phyloP scores from a whole-genome alignment of 768 basidiomycete genomes.

The Mycena capillaripes region DNA sequence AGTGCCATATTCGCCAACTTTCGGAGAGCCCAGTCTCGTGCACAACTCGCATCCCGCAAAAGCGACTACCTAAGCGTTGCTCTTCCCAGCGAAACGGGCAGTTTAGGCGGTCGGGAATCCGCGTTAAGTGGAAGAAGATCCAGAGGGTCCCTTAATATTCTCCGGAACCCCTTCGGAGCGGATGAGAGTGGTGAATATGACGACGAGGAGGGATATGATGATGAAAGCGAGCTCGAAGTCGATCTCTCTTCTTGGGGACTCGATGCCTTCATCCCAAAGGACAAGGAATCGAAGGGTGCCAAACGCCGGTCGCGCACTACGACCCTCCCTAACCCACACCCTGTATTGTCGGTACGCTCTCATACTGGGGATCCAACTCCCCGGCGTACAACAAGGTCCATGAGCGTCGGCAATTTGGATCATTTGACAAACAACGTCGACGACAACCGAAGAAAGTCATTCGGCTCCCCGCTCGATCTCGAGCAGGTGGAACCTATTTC shows the following conservation, averaged over 20 bases:
- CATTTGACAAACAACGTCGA: slow-evolving; percentile 44
- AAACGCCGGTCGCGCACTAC: slow-evolving; percentile 56
- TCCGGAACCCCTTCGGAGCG: slow-evolving; percentile 83
- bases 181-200: slow-evolving; percentile 71
- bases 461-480: slow-evolving; percentile 70
- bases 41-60: slow-evolving; percentile 58
- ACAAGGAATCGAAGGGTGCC: slow-evolving; percentile 62
- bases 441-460: slow-evolving; percentile 66
- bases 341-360: slow-evolving; percentile 57
- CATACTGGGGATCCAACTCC: slow-evolving; percentile 57
- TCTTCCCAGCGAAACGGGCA: slow-evolving; percentile 72
- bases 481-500: slow-evolving; percentile 58
- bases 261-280: slow-evolving; percentile 80
- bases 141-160: slow-evolving; percentile 69
- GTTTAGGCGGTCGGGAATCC: slow-evolving; percentile 61
- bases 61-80: slow-evolving; percentile 80
- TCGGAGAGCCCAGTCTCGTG: slow-evolving; percentile 67
- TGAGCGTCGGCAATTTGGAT: slow-evolving; percentile 77
- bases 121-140: slow-evolving; percentile 64
- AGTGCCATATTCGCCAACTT: slow-evolving; percentile 90
- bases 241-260: slow-evolving; percentile 90
- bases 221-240: slow-evolving; percentile 74
- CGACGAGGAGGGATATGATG: slow-evolving; percentile 59
- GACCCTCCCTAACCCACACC: slow-evolving; percentile 50
- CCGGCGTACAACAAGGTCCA: slow-evolving; percentile 64